A percentile compares a stretch with the other conserved stretches of the same genome.
phyloP scores from a whole-genome alignment of 2,329 filamentous ascomycete species.

The Purpureocillium lavendulum region DNA sequence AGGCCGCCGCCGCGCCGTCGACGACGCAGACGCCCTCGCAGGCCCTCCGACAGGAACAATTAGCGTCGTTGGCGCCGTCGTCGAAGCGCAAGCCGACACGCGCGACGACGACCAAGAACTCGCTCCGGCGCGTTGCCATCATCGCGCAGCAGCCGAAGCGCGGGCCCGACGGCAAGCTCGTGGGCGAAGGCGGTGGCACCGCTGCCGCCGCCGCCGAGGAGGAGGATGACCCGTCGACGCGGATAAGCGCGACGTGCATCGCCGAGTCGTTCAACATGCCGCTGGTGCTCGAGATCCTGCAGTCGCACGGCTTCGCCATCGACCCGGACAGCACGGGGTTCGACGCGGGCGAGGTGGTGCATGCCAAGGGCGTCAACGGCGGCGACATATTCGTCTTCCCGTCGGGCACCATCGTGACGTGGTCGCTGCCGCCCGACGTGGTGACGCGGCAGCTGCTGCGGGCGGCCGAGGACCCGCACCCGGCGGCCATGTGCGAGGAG shows the following conservation, averaged over 20 bases:
- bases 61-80: constrained; percentile 6
- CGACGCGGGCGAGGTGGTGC: constrained; percentile 53
- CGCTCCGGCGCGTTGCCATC: constrained; percentile 74
- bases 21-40: constrained; percentile 7
- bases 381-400: constrained; percentile 96
- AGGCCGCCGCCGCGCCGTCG: too few relatives aligned
- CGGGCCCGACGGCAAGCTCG: constrained; percentile 20
- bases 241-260: constrained; percentile 52
- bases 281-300: constrained; percentile 46
- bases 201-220: constrained; percentile 11
- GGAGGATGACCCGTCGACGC: constrained; percentile 29
- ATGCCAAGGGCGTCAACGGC: constrained; percentile 51
- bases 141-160: constrained; percentile 62
- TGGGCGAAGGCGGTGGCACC: neutral
- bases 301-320: constrained; percentile 50
- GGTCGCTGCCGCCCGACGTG: constrained; percentile 73
- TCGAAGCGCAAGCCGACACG: constrained; percentile 39
- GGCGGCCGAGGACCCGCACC: constrained; percentile 68
- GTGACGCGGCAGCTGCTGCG: constrained; percentile 66
- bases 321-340: constrained; percentile 55
- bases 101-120: constrained; percentile 52
- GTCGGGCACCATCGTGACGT: constrained; percentile 86
- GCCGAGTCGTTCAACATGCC: constrained; percentile 59
- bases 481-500: constrained; percentile 62
- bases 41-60: constrained; percentile 10